A percentile compares a stretch with the other conserved stretches of the same genome.
phyloP scores from a whole-genome alignment of 345 rosid species.

The Erysimum cheiranthoides region DNA sequence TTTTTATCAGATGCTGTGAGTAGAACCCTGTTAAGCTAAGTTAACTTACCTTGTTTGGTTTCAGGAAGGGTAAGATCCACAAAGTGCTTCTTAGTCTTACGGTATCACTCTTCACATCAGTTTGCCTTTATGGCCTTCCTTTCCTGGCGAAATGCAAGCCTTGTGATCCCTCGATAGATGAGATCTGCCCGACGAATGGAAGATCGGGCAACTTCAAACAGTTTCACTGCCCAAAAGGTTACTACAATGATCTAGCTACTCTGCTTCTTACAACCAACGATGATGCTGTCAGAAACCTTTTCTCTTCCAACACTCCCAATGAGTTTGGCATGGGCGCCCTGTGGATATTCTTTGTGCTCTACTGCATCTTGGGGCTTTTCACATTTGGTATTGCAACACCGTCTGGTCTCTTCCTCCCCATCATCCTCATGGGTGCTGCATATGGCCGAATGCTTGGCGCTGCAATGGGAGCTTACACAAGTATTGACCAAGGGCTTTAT shows the following conservation, averaged over 20 bases:
- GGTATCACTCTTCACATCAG: constrained; percentile 82
- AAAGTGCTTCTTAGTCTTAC: constrained; percentile 73
- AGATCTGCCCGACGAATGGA: constrained; percentile 70
- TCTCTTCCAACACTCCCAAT: constrained; percentile 68
- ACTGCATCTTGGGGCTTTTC: constrained; percentile 74
- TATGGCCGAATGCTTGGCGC: constrained; percentile 86
- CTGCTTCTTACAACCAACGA: constrained; percentile 89
- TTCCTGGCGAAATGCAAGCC: constrained; percentile 78
- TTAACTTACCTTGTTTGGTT: constrained; percentile 39
- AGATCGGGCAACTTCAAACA: constrained; percentile 85
- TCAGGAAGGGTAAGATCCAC: constrained; percentile 84
- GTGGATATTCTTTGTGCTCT: constrained; percentile 71
- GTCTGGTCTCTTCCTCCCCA: constrained; percentile 92
- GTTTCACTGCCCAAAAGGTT: constrained; percentile 86
- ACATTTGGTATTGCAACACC: constrained; percentile 97
- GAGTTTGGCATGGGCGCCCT: constrained; percentile 67
- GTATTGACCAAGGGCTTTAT: constrained; percentile 83
- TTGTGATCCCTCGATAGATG: constrained; percentile 57
- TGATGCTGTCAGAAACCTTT: constrained; percentile 88
- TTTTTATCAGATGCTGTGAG: not conserved
- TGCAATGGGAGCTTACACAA: constrained; percentile 74
- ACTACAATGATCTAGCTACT: constrained; percentile 90
- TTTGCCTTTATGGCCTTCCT: constrained; percentile 79
- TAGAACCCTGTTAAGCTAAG: not conserved
- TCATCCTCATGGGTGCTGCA: constrained; percentile 89